Percentiles rank a stretch among this genome's conserved stretches.
Evolutionary conservation across 257 asterid genomes (phyloP).

Genomic region (Nemophila menziesii): DNA sequence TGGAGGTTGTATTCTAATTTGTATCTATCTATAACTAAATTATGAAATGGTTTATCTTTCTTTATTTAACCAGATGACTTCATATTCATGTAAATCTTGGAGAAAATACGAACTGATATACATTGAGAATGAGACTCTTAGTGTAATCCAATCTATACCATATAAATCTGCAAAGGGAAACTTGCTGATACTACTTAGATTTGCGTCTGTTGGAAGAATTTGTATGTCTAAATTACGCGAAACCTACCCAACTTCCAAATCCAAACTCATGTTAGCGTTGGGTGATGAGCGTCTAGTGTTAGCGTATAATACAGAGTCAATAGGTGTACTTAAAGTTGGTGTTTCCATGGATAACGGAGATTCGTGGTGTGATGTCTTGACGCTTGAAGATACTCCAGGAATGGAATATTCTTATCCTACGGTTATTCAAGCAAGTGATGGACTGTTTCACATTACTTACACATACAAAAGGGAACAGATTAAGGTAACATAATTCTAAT

Average conservation of each 20-base stretch:
- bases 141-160: constrained; percentile 93
- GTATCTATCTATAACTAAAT: neutral
- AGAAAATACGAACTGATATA: constrained; percentile 82
- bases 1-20: constrained; percentile 52
- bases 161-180: constrained; percentile 62
- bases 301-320: constrained; percentile 74
- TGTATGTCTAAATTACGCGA: constrained; percentile 86
- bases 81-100: constrained; percentile 76
- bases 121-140: constrained; percentile 39
- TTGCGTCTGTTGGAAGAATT: constrained; percentile 42
- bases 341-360: constrained; percentile 76
- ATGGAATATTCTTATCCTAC: constrained; percentile 98
- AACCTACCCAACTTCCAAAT: constrained; percentile 67
- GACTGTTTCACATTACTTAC: constrained; percentile 75
- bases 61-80: constrained; percentile 52
- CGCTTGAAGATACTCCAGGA: constrained; percentile 57
- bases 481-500: too few species aligned
- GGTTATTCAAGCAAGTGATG: constrained; percentile 69
- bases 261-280: constrained; percentile 96
- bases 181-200: constrained; percentile 68
- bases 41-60: too few species aligned
- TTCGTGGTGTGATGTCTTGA: constrained; percentile 61
- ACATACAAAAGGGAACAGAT: constrained; percentile 84
- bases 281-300: constrained; percentile 63
- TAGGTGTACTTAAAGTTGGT: constrained; percentile 71